Evolutionary conservation across 148 eudicot species (phyloP), one percentile per base, ranked within the genome.

Genomic region (Rhododendron ovatum): DNA sequence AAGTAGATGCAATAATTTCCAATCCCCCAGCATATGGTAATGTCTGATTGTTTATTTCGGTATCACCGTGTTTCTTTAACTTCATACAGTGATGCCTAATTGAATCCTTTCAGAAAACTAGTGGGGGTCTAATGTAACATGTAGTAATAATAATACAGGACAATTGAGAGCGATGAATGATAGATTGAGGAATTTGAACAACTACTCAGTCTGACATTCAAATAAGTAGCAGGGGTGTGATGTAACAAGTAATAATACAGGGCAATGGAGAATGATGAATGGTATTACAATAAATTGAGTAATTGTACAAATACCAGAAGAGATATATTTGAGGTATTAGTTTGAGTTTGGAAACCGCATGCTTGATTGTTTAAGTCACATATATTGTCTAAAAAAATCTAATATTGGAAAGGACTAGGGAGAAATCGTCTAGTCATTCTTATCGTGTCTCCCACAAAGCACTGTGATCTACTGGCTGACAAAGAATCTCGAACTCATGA

Each of bases 11-110:
- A 78, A 95, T 95, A 83, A 95, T 95, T 86, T 95, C 98, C 71
- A 95, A 95, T 85, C 98, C 98, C 30, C 97, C 98, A 22, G 95
- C 98, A 28, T 95, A 95, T 91, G 98, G 98, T 95, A 85, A 92
- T 90, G 74, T 81, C 48, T 85, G 67, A 13, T 83, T 11, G 15
- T 22, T 82, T 39, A 30, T 10, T 30, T 18, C 48, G 3, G n/a
- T 82, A 12, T 35, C 12, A 17, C 5, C 28, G 12, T 30, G n/a
- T 41, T 65, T 83, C 33, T 8, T 24, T 65, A 14, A 22, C 17
- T 33, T 30, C 39, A n/a, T 12, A 5, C 53, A 12, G 24, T 26
- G 50, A 63, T 82, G 55, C 75, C 33, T n/a, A 63, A 37, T 82
- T 63, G 55, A n/a, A 41, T 48, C 84, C 43, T 39, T 61, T 6